phyloP scores from a whole-genome alignment of 805 yeast genomes.

The Metschnikowia similis region DNA sequence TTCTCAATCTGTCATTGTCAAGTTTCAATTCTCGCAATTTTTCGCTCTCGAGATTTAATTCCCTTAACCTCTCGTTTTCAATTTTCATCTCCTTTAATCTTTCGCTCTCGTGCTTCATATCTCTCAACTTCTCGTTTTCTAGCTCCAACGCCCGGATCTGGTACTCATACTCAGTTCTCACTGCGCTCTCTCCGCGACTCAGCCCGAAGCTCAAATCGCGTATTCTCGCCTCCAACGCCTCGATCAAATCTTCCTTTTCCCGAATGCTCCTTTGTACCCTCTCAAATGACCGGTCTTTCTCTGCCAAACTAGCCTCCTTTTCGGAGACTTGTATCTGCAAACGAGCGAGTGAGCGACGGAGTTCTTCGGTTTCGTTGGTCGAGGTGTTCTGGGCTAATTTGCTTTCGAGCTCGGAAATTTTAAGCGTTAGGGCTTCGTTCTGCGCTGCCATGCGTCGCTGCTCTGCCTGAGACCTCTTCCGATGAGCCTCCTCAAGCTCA shows the following conservation, averaged over 20 bases:
- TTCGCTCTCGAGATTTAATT: slow-evolving; percentile 33
- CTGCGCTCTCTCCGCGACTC: slow-evolving; percentile 2
- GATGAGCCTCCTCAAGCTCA: slow-evolving; percentile 21
- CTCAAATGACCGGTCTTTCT: slow-evolving; percentile 16
- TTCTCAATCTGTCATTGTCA: slow-evolving; percentile 35
- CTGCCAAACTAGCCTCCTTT: slow-evolving; percentile 17
- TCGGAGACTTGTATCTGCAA: slow-evolving; percentile 27
- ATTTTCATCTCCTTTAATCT: not conserved
- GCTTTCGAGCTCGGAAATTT: slow-evolving; percentile 31
- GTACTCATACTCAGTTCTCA: slow-evolving; percentile 7
- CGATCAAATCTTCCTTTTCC: slow-evolving; percentile 35
- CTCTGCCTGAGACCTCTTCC: slow-evolving; percentile 24
- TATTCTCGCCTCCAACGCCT: slow-evolving; percentile 29
- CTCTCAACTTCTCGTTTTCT: slow-evolving; percentile 25
- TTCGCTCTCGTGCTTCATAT: slow-evolving; percentile 33
- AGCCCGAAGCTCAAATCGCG: slow-evolving; percentile 23
- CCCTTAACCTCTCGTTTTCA: slow-evolving; percentile 1
- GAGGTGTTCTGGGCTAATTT: slow-evolving; percentile 21
- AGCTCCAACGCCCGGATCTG: slow-evolving; percentile 22
- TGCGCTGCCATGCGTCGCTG: slow-evolving; percentile 20
- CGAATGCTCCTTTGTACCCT: slow-evolving; percentile 18
- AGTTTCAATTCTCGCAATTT: slow-evolving; percentile 31
- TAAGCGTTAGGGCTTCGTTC: slow-evolving; percentile 32
- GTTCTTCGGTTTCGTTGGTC: slow-evolving; percentile 14
- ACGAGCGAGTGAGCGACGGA: slow-evolving; percentile 29